Conservation (phyloP, 768 basidiomycete genomes). For the Galerina sulciceps region DNA sequence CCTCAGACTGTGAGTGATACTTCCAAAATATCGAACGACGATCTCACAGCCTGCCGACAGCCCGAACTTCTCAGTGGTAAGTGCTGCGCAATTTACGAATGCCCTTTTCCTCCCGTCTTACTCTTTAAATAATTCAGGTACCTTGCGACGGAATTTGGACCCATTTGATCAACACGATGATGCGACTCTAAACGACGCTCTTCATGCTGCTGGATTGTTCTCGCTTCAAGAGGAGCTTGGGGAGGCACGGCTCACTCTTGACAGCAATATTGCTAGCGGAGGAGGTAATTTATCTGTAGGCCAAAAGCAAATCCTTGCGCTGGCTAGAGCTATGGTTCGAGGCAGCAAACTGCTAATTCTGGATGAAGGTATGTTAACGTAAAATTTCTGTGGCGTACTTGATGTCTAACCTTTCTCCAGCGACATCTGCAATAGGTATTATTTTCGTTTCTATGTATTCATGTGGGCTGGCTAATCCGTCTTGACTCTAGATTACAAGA, state of each 20-base stretch:
- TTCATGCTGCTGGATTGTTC: background rate
- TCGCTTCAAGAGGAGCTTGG: slow-evolving; percentile 2
- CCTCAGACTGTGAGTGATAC: slow-evolving; percentile 44
- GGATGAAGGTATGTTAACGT: background rate
- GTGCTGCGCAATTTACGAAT: background rate
- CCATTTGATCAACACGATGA: slow-evolving; percentile 2
- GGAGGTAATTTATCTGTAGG: slow-evolving; percentile 1
- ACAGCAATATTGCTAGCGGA: background rate
- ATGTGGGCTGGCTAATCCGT: background rate
- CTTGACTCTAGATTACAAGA: background rate
- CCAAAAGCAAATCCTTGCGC: slow-evolving; percentile 3
- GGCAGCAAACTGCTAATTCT: slow-evolving; percentile 1
- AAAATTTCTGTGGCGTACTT: background rate
- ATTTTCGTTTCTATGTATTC: background rate
- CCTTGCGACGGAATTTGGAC: background rate
- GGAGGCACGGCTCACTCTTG: slow-evolving; percentile 1
- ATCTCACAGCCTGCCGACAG: slow-evolving; percentile 23
- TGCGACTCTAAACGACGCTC: background rate
- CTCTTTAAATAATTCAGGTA: background rate
- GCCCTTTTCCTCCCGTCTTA: background rate
- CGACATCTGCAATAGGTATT: background rate
- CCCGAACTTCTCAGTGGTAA: slow-evolving; percentile 58
- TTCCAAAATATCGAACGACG: too few relatives aligned
- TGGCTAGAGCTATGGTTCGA: slow-evolving; percentile 1
- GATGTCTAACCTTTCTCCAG: background rate